Conservation (phyloP, 768 basidiomycete genomes). For the Boletus tomentosulus region DNA sequence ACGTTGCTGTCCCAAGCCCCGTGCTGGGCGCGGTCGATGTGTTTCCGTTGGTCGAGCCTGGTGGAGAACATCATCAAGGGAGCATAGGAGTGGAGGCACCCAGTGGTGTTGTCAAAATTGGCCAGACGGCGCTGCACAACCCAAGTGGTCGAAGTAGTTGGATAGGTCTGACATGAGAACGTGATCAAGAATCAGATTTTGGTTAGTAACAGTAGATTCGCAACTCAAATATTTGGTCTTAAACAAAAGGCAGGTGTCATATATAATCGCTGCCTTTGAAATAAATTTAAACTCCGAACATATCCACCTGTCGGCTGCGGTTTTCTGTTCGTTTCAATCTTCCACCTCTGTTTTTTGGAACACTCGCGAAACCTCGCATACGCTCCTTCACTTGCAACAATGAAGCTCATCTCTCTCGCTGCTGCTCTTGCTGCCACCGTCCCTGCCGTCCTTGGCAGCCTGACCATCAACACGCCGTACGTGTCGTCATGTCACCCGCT, state of each 20-base stretch:
- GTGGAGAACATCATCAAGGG: constrained; percentile 9
- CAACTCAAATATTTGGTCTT: not conserved
- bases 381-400: constrained; percentile 20
- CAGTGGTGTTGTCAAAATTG: constrained; percentile 74
- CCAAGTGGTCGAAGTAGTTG: constrained; percentile 86
- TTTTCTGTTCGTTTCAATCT: not conserved
- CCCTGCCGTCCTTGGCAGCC: constrained; percentile 34
- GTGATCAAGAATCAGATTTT: too few species aligned
- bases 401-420: constrained; percentile 35
- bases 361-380: constrained; percentile 11
- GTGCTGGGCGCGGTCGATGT: constrained; percentile 63
- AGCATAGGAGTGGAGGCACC: constrained; percentile 19
- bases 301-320: constrained; percentile 2
- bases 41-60: constrained; percentile 21
- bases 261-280: constrained; percentile 7
- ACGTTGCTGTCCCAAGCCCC: constrained; percentile 54
- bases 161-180: constrained; percentile 63
- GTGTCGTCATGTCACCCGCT: constrained; percentile 24
- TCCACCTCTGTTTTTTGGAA: not conserved
- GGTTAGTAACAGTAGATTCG: too few species aligned
- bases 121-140: constrained; percentile 91
- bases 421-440: constrained; percentile 28
- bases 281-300: constrained; percentile 29
- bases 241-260: not conserved
- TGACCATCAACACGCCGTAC: constrained; percentile 70